Evolutionary conservation across 805 yeast species (phyloP).

Genomic region (Myxozyma mucilagina): DNA sequence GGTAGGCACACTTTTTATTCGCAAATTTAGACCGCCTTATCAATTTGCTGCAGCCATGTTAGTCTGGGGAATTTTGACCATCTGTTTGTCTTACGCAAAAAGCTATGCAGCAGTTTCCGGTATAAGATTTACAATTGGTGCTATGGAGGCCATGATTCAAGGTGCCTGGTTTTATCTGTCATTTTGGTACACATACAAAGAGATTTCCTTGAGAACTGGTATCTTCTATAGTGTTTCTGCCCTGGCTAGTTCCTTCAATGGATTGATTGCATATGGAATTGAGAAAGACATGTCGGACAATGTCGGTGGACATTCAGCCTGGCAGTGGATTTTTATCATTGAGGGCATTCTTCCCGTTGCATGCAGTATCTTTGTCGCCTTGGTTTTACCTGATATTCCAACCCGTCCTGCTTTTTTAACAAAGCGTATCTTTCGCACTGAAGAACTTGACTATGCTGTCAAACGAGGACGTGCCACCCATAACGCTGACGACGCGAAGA

Average conservation of each 20-base stretch:
- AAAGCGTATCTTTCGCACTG: not conserved
- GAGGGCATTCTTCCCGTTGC: slow-evolving; percentile 44
- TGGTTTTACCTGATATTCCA: slow-evolving; percentile 1
- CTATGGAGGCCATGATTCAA: slow-evolving; percentile 51
- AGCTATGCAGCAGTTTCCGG: slow-evolving; percentile 40
- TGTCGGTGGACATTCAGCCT: slow-evolving; percentile 45
- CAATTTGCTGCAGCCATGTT: slow-evolving; percentile 6
- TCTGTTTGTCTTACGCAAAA: not conserved
- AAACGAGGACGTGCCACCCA: slow-evolving; percentile 8
- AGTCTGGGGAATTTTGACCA: not conserved
- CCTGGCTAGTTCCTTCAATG: slow-evolving; percentile 54
- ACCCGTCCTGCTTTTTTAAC: not conserved
- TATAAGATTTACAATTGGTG: slow-evolving; percentile 49
- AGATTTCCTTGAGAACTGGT: slow-evolving; percentile 52
- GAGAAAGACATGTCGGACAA: slow-evolving; percentile 46
- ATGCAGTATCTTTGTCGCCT: not conserved
- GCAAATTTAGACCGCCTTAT: not conserved
- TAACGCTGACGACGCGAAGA: slow-evolving; percentile 6
- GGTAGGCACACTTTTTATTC: not conserved
- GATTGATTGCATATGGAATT: slow-evolving; percentile 57
- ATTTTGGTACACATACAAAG: slow-evolving; percentile 57
- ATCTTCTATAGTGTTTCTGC: slow-evolving; percentile 51
- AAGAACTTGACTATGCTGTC: slow-evolving; percentile 1
- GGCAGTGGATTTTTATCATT: slow-evolving; percentile 59
- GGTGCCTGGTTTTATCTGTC: slow-evolving; percentile 52